Evolutionary conservation across 2,329 filamentous ascomycete genomes (phyloP).

Genomic region (Colletotrichum sp.): DNA sequence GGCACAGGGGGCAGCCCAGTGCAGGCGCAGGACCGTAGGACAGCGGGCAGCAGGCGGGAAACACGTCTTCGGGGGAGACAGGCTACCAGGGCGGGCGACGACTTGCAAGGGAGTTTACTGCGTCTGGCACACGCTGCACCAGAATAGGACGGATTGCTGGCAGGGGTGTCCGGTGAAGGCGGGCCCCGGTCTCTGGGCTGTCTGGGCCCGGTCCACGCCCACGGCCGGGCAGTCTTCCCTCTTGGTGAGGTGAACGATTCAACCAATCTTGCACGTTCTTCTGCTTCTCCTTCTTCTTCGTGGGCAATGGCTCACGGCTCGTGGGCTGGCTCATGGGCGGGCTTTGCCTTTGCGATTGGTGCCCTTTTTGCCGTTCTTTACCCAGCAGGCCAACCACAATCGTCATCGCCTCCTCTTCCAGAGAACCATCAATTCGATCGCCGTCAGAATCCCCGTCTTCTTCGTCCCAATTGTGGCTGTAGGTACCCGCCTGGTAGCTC

Average conservation of each 20-base stretch:
- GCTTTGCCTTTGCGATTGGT: conserved; percentile 3
- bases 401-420: background rate
- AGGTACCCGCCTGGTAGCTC: conserved; percentile 3
- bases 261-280: background rate
- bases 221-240: background rate
- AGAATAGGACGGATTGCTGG: background rate
- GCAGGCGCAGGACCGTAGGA: background rate
- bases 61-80: background rate
- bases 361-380: conserved; percentile 11
- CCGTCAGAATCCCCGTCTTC: background rate
- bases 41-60: background rate
- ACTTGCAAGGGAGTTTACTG: background rate
- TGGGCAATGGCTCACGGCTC: background rate
- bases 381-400: background rate
- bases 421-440: background rate
- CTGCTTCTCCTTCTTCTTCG: background rate
- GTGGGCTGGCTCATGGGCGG: background rate
- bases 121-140: background rate
- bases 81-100: background rate
- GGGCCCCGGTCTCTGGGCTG: background rate
- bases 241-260: background rate
- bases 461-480: background rate
- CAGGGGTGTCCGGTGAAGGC: conserved; percentile 13
- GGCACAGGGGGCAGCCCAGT: conserved; percentile 12
- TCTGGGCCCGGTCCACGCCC: background rate